Evolutionary conservation across 1,284 basidiomycete genomes (phyloP), one percentile per base, ranked within the genome.

Genomic region (Volvariella surrecta): DNA sequence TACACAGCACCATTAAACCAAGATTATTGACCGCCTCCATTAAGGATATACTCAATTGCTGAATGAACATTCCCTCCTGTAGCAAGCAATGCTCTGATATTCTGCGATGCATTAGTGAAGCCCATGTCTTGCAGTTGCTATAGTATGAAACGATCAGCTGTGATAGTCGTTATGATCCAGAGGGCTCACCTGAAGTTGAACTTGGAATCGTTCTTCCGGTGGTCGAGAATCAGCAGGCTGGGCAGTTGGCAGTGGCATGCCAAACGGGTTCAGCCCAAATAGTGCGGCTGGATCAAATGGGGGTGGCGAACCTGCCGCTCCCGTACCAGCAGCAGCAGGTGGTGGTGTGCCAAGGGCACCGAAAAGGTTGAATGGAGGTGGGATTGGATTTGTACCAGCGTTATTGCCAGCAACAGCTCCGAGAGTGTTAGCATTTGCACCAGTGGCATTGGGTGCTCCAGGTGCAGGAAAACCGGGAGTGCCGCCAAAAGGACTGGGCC

Each of bases 111-210:
- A 49, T 93, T 88, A 17, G 68, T 74, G 60, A 90, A 89, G 1
- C 88, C 87, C 87, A 90, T 90, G 47, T 86, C 88, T 64, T 89
- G 83, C 52, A 94, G 58, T 76, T 92, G 89, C 82, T 89, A 51
- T 15, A 32, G 34, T 41, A 30, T 38, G 24, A 9, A 45, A n/a
- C n/a, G n/a, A n/a, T n/a, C n/a, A n/a, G n/a, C n/a, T n/a, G n/a
- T n/a, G n/a, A n/a, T n/a, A n/a, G 37, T 34, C 20, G 13, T 32
- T 15, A 37, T n/a, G 9, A 24, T 43, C 42, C 41, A 2, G 9
- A 18, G 48, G 3, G 56, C 73, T 6, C 19, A 82, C 83, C 71
- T 82, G 80, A 9, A 93, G 66, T 59, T 93, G 89, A 10, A 84
- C 79, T 55, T 92, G 85, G 71, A 89, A 95, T 43, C 90, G 70